Base-by-base conservation (phyloP, 2,329 filamentous ascomycete species). In the Aspergillus terreus region DNA sequence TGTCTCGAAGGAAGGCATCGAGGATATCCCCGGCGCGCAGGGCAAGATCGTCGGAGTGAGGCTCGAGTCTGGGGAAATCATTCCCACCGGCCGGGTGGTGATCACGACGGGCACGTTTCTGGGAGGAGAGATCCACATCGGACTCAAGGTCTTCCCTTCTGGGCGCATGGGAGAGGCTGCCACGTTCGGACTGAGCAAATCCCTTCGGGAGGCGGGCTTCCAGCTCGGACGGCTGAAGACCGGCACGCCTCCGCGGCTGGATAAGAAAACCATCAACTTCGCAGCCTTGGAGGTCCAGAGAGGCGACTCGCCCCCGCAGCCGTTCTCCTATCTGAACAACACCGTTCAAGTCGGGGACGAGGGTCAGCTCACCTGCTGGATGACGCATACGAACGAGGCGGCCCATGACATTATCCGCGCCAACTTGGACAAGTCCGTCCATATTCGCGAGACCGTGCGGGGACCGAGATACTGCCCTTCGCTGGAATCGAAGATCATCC, bases 71-170 rank as follows among this genome's bases (percentile, higher is more conserved):
- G 94, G 94, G 27, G 86, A 95, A 67, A 76, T 95, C 14, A 82
- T 99, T 57, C 81, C 85, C 1, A 89, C 92, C 1, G 83, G 80
- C 44, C 85, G 86, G 55, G 92, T 97, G 33, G 82, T 99, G 21
- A 96, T 99, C 60, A 97, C 94, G 0, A 99, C 94, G 0, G 94
- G 94, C 0, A 99, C 94, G 0, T 99, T 99, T 65, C 74, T 99
- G 4, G 88, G 92, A 10, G 94, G 92, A 15, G 94, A 99, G 71
- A 99, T 99, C 56, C 94, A 99, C 63, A 95, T 99, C 55, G 94
- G 91, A 0, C 75, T 97, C 6, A 82, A 95, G 48, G 82, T 80
- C 3, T 96, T 84, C 65, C 92, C 94, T 0, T 88, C 94, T 0
- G 94, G 94, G 1, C 84, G 94, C 7, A 91, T 99, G 77, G 94